Conservation (phyloP, 176 grass and related monocot species). For the Paspalum vaginatum region DNA sequence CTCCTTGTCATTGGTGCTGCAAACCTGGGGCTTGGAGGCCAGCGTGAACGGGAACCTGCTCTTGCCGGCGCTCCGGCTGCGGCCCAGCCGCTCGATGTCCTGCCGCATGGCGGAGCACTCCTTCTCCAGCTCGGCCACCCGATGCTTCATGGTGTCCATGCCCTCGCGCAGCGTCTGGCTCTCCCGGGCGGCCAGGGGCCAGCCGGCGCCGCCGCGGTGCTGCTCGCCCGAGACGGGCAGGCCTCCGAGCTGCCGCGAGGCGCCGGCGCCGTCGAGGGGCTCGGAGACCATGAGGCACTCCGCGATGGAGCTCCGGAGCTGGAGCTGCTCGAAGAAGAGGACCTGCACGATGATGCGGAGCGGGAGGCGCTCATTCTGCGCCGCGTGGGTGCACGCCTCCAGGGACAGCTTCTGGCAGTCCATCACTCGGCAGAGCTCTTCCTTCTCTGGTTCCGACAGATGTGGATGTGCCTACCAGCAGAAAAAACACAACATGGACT, state of each 20-base stretch:
- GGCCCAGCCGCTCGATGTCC: conserved; percentile 64
- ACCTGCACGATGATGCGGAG: conserved; percentile 73
- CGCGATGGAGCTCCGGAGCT: conserved; percentile 66
- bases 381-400: conserved; percentile 81
- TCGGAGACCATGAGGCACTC: conserved; percentile 76
- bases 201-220: conserved; percentile 7
- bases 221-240: conserved; percentile 44
- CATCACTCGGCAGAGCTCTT: conserved; percentile 73
- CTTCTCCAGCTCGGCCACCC: conserved; percentile 74
- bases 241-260: conserved; percentile 42
- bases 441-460: conserved; percentile 61
- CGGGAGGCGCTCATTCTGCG: conserved; percentile 77
- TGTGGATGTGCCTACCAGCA: conserved; percentile 61
- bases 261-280: conserved; percentile 38
- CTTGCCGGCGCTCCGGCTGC: conserved; percentile 38
- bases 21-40: conserved; percentile 50
- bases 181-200: conserved; percentile 50
- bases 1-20: conserved; percentile 49
- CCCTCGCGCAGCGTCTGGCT: conserved; percentile 54
- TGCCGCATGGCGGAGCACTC: conserved; percentile 70
- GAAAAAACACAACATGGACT: conserved; percentile 21
- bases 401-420: conserved; percentile 88
- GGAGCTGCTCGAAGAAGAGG: conserved; percentile 92
- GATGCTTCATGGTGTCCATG: conserved; percentile 70
- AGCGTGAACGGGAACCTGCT: conserved; percentile 31